Evolutionary conservation across 164 flowering plant genomes (phyloP).

Genomic region (Liriodendron chinense): DNA sequence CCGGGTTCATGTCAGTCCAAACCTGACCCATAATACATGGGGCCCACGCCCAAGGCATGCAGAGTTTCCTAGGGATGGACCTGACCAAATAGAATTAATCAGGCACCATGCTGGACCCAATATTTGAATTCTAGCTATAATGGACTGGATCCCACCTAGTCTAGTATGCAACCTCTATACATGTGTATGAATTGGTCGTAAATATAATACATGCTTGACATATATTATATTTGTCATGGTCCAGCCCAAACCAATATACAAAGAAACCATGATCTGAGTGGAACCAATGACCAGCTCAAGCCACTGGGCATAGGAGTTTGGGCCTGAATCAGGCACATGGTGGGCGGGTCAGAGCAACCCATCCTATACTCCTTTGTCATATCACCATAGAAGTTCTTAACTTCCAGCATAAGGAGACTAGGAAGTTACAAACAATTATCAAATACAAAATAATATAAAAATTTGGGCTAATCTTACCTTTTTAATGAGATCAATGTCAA

Average conservation of each 20-base stretch:
- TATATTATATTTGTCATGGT: neutral
- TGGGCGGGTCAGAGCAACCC: neutral
- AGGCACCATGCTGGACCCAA: neutral
- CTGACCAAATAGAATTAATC: too few species aligned
- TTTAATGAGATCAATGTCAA: slow-evolving; percentile 28
- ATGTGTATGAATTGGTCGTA: neutral
- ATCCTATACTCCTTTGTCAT: neutral
- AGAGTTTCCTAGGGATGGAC: neutral
- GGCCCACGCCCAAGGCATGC: neutral
- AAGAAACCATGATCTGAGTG: neutral
- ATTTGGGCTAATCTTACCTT: neutral
- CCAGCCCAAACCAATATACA: neutral
- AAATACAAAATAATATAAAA: too few species aligned
- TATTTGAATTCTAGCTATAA: too few species aligned
- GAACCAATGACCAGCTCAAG: neutral
- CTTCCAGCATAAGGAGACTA: neutral
- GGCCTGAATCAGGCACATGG: neutral
- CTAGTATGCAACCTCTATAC: neutral
- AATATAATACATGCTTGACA: too few species aligned
- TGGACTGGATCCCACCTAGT: neutral
- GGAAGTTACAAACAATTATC: neutral
- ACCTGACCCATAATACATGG: neutral
- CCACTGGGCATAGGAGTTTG: neutral
- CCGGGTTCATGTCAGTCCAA: neutral
- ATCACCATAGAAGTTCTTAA: neutral